Percentiles rank a stretch among this genome's conserved stretches.
phyloP scores from a whole-genome alignment of 106 monocot species.

The Agapanthus africanus region DNA sequence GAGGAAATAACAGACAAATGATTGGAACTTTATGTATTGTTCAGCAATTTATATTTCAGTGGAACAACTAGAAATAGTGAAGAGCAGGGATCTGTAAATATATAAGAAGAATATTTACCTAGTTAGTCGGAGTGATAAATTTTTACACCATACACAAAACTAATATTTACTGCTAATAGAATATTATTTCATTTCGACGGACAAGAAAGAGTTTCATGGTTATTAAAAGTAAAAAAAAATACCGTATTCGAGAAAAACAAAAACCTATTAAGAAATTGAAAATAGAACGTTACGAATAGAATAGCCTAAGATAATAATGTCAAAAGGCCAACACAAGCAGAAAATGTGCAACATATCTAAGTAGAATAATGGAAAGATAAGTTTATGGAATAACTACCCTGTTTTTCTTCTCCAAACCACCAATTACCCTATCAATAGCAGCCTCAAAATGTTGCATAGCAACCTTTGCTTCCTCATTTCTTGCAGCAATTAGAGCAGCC shows the following conservation, averaged over 20 bases:
- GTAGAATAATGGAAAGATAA: neutral
- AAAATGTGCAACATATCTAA: neutral
- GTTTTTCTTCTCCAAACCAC: slow-evolving; percentile 96
- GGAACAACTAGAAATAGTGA: neutral
- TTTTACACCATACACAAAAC: neutral
- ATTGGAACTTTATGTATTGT: neutral
- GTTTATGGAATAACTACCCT: slow-evolving; percentile 46
- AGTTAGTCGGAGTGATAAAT: neutral
- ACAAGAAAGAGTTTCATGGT: neutral
- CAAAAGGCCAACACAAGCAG: neutral
- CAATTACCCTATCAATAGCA: slow-evolving; percentile 90
- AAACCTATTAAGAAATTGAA: neutral
- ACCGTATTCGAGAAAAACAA: neutral
- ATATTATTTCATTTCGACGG: neutral
- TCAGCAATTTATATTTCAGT: neutral
- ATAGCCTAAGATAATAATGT: neutral
- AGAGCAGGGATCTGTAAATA: neutral
- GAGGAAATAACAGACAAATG: neutral
- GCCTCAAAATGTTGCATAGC: slow-evolving; percentile 87
- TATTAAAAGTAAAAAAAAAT: neutral
- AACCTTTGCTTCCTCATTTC: slow-evolving; percentile 48
- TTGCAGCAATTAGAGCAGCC: slow-evolving; percentile 90
- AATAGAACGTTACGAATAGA: neutral
- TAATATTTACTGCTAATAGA: neutral
- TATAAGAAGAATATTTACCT: neutral